Evolutionary conservation across 441 rosid species (phyloP), one percentile per base, ranked within the genome.

Genomic region (Erodium moschatum): DNA sequence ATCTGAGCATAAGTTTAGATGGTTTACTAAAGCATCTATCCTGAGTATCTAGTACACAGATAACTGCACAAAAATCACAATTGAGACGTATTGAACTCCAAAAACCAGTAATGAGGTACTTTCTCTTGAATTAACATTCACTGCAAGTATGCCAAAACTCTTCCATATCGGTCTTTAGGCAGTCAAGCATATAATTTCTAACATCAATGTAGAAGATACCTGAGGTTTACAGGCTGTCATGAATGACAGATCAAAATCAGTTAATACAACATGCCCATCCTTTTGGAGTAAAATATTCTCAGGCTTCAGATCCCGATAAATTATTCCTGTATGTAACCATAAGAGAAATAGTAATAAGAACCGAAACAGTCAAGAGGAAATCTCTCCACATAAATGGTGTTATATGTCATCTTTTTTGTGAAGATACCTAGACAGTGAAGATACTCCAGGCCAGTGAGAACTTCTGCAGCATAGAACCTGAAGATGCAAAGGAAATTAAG

Each of bases 391-490:
- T 10, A 48, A 60, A 20, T 6, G 29, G 29, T 19, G 64, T 12
- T 60, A 3, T 31, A 54, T 4, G 46, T 54, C 54, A 13, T 48
- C 10, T 11, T 40, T 68, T 71, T 35, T 38, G 52, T 19, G n/a
- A 50, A 69, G 68, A 48, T 85, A 94, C 98, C 98, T 82, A 94
- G 82, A 83, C 97, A 94, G 69, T 94, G 98, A 78, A 91, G 97
- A 80, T 94, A 94, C 79, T 94, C 97, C 84, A 94, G 78, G 75
- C 90, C 86, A 73, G 87, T 81, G 64, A 89, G 87, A 9, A 94
- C 97, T 81, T 94, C 97, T 48, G 97, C 97, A 31, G 87, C 96
- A 69, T 87, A 94, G 82, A 94, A 94, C 91, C 98, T 94, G 89
- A 67, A 78, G 67, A 78, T 20, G 62, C 35, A 72, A 65, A 24